Base-by-base conservation (phyloP, 1,139 yeast genomes). In the Arxiozyma slooffiae region DNA sequence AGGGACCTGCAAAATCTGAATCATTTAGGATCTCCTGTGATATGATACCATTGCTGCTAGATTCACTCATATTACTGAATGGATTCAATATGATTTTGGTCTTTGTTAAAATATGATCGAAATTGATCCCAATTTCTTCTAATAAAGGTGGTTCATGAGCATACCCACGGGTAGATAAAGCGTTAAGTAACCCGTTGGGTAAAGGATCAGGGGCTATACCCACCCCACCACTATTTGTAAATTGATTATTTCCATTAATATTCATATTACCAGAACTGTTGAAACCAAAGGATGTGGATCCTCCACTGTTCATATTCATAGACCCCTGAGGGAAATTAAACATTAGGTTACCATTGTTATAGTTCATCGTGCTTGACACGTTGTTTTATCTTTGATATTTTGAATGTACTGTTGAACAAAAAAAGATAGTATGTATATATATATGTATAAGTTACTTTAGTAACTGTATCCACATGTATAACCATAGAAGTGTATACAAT, bases 1-100 rank as follows among this genome's bases (percentile, higher is more conserved):
- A 77, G 1, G 99, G 98, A 0, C 99, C 99, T 0, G 97, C 97
- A 60, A 92, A 75, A 66, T 92, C 98, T 21, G 95, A 79, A 67
- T 92, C 97, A 48, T 83, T 82, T 82, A 89, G 81, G 50, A 89
- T 83, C 60, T 88, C 95, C 60, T 64, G 61, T 24, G 69, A 59
- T 22, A 61, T 49, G 3, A 50, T 52, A 41, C 64, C 78, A 40
- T 81, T 78, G 41, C 74, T 52, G 30, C 30, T n/a, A n/a, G n/a
- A n/a, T 30, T 14, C 80, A 17, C 20, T 30, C 20, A 18, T 22
- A 7, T n/a, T 38, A 8, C 41, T 38, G 7, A 45, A 36, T 3
- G 96, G 96, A 59, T 84, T 85, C 64, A 92, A 76, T 22, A 89
- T 98, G 3, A 94, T 87, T 64, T 81, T 71, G 0, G 98, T 92